These are phyloP conservation scores for Candida maesae DNA, from an alignment of 805 yeast genomes.

Conservation along the genomic window DNA sequence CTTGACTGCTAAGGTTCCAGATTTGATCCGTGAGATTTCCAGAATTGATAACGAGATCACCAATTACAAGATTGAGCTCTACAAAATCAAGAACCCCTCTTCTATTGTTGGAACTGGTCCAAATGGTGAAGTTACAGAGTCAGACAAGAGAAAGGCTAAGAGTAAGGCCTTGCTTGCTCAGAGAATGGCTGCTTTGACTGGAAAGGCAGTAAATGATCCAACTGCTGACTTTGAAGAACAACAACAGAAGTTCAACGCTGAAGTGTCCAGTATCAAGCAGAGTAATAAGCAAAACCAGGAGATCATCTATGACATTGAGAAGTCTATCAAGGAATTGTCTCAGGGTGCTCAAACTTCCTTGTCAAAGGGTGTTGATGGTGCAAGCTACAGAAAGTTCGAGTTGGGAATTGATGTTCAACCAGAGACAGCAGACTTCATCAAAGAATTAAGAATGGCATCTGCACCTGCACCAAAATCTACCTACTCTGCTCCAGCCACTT, in stretches of 20 bases:
- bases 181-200: slow-evolving; percentile 91
- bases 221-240: slow-evolving; percentile 36
- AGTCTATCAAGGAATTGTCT: slow-evolving; percentile 60
- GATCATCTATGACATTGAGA: slow-evolving; percentile 67
- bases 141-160: slow-evolving; percentile 75
- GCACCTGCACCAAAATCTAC: slow-evolving; percentile 3
- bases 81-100: slow-evolving; percentile 64
- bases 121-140: slow-evolving; percentile 79
- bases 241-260: slow-evolving; percentile 42
- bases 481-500: neutral
- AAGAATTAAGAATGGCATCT: slow-evolving; percentile 39
- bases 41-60: slow-evolving; percentile 67
- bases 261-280: slow-evolving; percentile 44
- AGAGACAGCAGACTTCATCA: slow-evolving; percentile 61
- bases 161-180: slow-evolving; percentile 76
- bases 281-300: slow-evolving; percentile 55
- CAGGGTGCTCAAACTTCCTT: slow-evolving; percentile 35
- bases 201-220: slow-evolving; percentile 49
- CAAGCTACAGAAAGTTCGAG: slow-evolving; percentile 72
- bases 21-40: slow-evolving; percentile 58
- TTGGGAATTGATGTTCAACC: slow-evolving; percentile 72
- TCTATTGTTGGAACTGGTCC: slow-evolving; percentile 81
- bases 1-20: slow-evolving; percentile 72
- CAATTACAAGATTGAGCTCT: slow-evolving; percentile 58
- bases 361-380: slow-evolving; percentile 34